Evolutionary conservation across 352 stramenopile species (phyloP), one percentile per base, ranked within the genome.

Genomic region (Phytophthora vignae): DNA sequence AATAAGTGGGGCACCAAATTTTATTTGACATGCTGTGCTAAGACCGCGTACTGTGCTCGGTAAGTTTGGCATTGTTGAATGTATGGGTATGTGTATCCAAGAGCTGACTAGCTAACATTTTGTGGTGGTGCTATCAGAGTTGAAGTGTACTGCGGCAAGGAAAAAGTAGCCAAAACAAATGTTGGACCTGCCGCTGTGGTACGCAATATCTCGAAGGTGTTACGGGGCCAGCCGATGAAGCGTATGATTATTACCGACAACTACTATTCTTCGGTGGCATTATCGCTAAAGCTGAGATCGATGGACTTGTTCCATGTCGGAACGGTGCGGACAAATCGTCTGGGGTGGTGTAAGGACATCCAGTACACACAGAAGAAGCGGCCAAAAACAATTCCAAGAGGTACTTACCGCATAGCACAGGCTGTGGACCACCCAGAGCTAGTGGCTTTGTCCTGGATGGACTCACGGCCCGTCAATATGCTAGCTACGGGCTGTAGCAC

Each of bases 11-110:
- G 40, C 27, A 8, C 65, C 58, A 79, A 79, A 42, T 60, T 31
- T n/a, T 76, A 73, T 44, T 64, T 73, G 67, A 67, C 49, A 5
- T 79, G 72, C 38, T 69, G 58, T 15, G 56, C 53, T 4, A 15
- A 48, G 3, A 65, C 46, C 2, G 59, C 11, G 7, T 76, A 76
- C 48, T 75, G 61, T n/a, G 29, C 60, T 3, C 50, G 56, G 61
- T 70, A 50, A 4, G 15, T 31, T 64, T 25, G 22, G 22, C 2
- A 25, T 25, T 25, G 22, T 25, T 25, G 22, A 25, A 25, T 25
- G 1, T 25, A 25, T 17, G 38, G 65, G 62, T 25, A 25, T 25
- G 22, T 1, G 2, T 64, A 64, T 1, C 2, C 57, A 71, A 48
- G 48, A 19, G n/a, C 38, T 46, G 38, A n/a, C 5, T 21, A 48